Conservation (phyloP, 371 early-diverging fungal species). For the Actinomucor elegans region DNA sequence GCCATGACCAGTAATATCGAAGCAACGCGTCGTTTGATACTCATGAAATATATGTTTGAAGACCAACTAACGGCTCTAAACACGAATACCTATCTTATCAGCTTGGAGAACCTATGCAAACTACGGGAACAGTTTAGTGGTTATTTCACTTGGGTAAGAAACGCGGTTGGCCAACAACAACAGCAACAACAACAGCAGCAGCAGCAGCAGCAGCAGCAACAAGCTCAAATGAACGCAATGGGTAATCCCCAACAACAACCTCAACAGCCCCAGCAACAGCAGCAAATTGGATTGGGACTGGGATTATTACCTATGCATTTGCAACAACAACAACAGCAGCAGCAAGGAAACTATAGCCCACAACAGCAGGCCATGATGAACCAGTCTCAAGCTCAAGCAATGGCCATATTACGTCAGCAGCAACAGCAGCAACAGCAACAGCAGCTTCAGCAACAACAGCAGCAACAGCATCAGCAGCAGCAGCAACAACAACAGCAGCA, state of each 20-base stretch:
- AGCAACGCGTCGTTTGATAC: slow-evolving; percentile 47
- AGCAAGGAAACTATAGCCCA: too few species aligned
- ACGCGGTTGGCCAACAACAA: slow-evolving; percentile 32
- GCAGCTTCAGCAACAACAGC: slow-evolving; percentile 12
- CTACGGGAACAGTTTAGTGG: slow-evolving; percentile 50
- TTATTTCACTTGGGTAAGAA: slow-evolving; percentile 49
- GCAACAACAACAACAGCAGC: slow-evolving; percentile 19
- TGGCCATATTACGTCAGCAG: slow-evolving; percentile 17
- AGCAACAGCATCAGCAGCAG: slow-evolving; percentile 4
- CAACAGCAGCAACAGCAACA: slow-evolving; percentile 19
- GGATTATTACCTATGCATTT: slow-evolving; percentile 9
- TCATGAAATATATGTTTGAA: slow-evolving; percentile 63
- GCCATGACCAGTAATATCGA: slow-evolving; percentile 41
- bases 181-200: slow-evolving; percentile 23
- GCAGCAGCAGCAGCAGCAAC: slow-evolving; percentile 23
- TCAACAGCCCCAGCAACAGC: slow-evolving; percentile 13
- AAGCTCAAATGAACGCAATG: slow-evolving; percentile 18
- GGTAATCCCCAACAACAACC: slow-evolving; percentile 5
- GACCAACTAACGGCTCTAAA: slow-evolving; percentile 49
- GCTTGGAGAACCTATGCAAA: slow-evolving; percentile 45
- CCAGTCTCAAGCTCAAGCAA: slow-evolving; percentile 18
- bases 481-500: slow-evolving; percentile 11
- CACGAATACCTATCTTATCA: slow-evolving; percentile 48
- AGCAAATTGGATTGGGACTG: not conserved
- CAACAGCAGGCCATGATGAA: slow-evolving; percentile 7